Evolutionary conservation across 2,329 filamentous ascomycete species (phyloP).

Genomic region (Xylariaceae sp.): DNA sequence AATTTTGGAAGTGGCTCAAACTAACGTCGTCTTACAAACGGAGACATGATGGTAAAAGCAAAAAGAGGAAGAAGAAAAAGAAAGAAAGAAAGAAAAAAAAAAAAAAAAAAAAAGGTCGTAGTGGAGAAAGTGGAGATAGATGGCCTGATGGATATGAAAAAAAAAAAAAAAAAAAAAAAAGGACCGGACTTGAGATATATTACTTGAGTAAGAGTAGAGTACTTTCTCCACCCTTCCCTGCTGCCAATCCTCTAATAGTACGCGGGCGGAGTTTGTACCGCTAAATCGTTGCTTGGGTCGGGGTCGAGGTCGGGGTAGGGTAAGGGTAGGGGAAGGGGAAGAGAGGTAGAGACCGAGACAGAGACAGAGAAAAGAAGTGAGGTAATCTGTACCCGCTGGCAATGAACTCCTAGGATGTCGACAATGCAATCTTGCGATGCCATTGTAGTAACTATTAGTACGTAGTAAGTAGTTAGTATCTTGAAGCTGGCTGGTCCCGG

Average conservation of each 20-base stretch:
- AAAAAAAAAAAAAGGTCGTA: conserved; percentile 7
- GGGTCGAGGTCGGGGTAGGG: conserved; percentile 8
- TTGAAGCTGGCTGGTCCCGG: neutral
- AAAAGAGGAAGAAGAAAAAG: too few species aligned
- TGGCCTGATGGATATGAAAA: conserved; percentile 24
- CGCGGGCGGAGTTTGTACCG: too few species aligned
- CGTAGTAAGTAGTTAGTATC: too few species aligned
- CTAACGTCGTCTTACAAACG: conserved; percentile 28
- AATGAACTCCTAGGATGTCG: conserved; percentile 16
- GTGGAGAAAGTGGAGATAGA: conserved; percentile 22
- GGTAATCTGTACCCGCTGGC: conserved; percentile 15
- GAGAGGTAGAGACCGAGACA: too few species aligned
- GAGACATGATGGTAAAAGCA: conserved; percentile 25
- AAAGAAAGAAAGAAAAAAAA: too few species aligned
- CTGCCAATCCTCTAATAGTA: neutral
- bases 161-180: too few species aligned
- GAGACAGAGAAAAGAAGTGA: too few species aligned
- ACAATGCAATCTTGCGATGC: conserved; percentile 19
- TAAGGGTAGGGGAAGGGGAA: neutral
- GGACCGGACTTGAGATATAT: too few species aligned
- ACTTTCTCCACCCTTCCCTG: conserved; percentile 23
- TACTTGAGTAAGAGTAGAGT: conserved; percentile 10
- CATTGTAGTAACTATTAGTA: neutral
- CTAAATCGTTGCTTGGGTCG: neutral
- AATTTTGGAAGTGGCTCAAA: conserved; percentile 25